Evolutionary conservation across 169 alveolate species (phyloP).

Genomic region (Eimeria zaria): DNA sequence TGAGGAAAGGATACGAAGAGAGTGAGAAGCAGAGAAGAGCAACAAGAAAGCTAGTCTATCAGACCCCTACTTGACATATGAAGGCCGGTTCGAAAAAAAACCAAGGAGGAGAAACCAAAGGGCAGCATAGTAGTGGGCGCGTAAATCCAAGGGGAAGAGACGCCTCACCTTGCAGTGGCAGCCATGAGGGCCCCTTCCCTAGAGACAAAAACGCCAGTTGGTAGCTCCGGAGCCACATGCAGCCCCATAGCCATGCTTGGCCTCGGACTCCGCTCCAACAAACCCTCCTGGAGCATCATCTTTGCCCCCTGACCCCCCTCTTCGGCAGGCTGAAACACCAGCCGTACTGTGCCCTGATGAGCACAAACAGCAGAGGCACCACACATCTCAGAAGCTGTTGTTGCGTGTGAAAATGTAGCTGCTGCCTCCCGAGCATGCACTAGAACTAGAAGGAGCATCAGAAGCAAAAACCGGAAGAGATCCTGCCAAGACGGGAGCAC

Average conservation of each 20-base stretch:
- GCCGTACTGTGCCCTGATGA: slow-evolving; percentile 85
- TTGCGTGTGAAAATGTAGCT: not conserved
- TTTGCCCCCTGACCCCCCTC: slow-evolving; percentile 85
- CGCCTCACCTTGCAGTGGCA: slow-evolving; percentile 65
- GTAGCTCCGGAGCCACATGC: slow-evolving; percentile 78
- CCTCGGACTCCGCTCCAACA: slow-evolving; percentile 29
- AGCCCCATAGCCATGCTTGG: slow-evolving; percentile 63
- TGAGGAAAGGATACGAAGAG: not conserved
- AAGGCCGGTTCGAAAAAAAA: not conserved
- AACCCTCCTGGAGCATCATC: slow-evolving; percentile 84
- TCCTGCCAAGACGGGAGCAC: not conserved
- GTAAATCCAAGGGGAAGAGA: not conserved
- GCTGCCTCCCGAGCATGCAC: slow-evolving; percentile 3
- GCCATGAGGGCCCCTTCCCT: slow-evolving; percentile 79
- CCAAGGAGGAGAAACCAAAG: not conserved
- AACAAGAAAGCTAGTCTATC: not conserved
- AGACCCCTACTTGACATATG: not conserved
- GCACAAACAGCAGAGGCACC: not conserved
- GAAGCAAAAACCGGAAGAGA: not conserved
- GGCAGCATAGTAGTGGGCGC: not conserved
- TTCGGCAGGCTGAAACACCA: slow-evolving; percentile 87
- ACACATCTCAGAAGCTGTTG: not conserved
- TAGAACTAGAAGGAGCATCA: not conserved
- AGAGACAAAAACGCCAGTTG: slow-evolving; percentile 79
- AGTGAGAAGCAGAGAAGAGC: not conserved